These are phyloP conservation scores for Ogataea ramenticola DNA, from an alignment of 805 yeast species.

Conservation along the genomic window DNA sequence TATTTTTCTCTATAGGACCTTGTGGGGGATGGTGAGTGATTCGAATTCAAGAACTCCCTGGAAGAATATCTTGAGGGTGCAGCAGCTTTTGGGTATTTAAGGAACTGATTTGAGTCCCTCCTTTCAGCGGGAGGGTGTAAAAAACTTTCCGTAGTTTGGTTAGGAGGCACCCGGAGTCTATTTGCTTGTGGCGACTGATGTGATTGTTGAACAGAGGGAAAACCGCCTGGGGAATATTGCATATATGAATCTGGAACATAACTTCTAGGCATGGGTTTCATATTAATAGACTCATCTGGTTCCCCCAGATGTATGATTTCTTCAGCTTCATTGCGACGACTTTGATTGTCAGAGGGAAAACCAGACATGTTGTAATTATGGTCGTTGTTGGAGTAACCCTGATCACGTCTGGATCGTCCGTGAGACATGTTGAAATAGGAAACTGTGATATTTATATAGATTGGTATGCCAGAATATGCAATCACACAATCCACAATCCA, in stretches of 20 bases:
- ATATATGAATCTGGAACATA: neutral
- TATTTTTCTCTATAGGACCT: neutral
- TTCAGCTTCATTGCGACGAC: neutral
- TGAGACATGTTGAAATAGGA: neutral
- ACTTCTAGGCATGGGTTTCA: neutral
- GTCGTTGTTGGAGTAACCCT: neutral
- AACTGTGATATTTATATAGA: too few species aligned
- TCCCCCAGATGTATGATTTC: neutral
- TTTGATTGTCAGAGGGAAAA: neutral
- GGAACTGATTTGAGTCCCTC: neutral
- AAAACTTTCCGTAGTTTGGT: neutral
- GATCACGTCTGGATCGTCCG: neutral
- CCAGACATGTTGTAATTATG: neutral
- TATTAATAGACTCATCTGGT: neutral
- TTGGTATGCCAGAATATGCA: too few species aligned
- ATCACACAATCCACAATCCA: too few species aligned
- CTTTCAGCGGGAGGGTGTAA: neutral
- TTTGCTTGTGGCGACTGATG: neutral
- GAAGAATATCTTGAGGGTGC: neutral
- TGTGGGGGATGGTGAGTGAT: neutral
- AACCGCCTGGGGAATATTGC: neutral
- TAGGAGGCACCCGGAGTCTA: neutral
- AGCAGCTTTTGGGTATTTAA: neutral
- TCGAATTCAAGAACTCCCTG: neutral
- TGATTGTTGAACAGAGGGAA: neutral